phyloP scores from a whole-genome alignment of 1,284 basidiomycete species.

The Melampsora americana region DNA sequence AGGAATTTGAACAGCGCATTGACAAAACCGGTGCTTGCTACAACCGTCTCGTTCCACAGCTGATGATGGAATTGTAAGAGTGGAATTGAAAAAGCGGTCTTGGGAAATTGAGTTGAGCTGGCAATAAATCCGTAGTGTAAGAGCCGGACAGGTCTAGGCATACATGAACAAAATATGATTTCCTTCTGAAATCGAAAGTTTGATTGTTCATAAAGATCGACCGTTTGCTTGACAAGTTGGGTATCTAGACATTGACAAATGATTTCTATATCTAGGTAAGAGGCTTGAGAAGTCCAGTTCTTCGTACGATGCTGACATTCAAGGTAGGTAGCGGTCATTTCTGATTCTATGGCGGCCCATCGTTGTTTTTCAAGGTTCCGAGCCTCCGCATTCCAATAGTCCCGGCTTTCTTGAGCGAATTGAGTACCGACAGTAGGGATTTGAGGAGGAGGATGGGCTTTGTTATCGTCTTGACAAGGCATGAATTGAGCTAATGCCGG shows the following conservation, averaged over 20 bases:
- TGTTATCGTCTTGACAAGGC: too few relatives aligned
- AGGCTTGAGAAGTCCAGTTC: not conserved
- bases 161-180: too few relatives aligned
- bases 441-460: too few relatives aligned
- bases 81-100: too few relatives aligned
- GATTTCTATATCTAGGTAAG: not conserved
- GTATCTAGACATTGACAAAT: not conserved
- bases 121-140: not conserved
- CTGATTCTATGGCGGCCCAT: too few relatives aligned
- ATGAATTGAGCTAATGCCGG: too few relatives aligned
- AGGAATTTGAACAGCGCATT: not conserved
- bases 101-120: slow-evolving; percentile 1
- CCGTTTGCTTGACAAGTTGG: not conserved
- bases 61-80: slow-evolving; percentile 21
- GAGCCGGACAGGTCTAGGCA: not conserved
- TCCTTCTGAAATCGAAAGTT: not conserved
- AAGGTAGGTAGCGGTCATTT: too few relatives aligned
- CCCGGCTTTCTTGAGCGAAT: too few relatives aligned
- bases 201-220: slow-evolving; percentile 11
- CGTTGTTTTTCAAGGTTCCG: too few relatives aligned
- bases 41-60: not conserved
- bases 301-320: too few relatives aligned
- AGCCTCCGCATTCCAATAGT: too few relatives aligned
- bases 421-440: too few relatives aligned
- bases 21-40: slow-evolving; percentile 4